A percentile compares a stretch with the other conserved stretches of the same genome.
These are phyloP conservation scores for Taphrina communis DNA, from an alignment of 1,139 yeast species.

Conservation along the genomic window DNA sequence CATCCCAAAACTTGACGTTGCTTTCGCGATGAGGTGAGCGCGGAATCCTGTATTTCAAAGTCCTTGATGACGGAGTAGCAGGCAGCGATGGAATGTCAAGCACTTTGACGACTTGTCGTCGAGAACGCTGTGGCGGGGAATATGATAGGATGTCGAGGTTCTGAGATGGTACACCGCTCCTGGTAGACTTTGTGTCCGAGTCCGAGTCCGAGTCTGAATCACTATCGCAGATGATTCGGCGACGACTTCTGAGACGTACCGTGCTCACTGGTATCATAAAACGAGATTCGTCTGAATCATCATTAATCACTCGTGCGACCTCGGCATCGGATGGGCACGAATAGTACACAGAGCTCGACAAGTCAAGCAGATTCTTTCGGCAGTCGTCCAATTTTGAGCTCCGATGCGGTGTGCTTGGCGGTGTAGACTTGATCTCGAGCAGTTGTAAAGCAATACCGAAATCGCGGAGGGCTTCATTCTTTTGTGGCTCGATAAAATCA, in stretches of 20 bases:
- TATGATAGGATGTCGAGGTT: constrained; percentile 4
- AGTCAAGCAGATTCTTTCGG: not conserved
- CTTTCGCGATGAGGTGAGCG: constrained; percentile 25
- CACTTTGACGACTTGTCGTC: constrained; percentile 4
- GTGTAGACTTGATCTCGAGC: not conserved
- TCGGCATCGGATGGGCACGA: not conserved
- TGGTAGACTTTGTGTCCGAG: not conserved
- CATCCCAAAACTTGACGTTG: constrained; percentile 28
- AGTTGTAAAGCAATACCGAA: not conserved
- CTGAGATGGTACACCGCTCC: not conserved
- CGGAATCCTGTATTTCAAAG: constrained; percentile 4
- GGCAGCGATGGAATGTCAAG: not conserved
- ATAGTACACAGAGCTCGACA: constrained; percentile 10
- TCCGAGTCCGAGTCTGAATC: constrained; percentile 6
- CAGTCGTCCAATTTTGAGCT: not conserved
- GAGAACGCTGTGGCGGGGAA: constrained; percentile 18
- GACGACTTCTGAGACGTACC: not conserved
- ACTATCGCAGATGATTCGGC: constrained; percentile 10
- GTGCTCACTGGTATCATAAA: not conserved
- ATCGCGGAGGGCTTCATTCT: not conserved
- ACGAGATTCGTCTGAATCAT: not conserved
- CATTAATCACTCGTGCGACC: not conserved
- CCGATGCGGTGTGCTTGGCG: not conserved
- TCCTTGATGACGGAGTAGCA: constrained; percentile 10
- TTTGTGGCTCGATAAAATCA: not conserved